These are phyloP conservation scores for Zymoseptoria ardabiliae DNA, from an alignment of 2,329 filamentous ascomycete species.

Conservation along the genomic window DNA sequence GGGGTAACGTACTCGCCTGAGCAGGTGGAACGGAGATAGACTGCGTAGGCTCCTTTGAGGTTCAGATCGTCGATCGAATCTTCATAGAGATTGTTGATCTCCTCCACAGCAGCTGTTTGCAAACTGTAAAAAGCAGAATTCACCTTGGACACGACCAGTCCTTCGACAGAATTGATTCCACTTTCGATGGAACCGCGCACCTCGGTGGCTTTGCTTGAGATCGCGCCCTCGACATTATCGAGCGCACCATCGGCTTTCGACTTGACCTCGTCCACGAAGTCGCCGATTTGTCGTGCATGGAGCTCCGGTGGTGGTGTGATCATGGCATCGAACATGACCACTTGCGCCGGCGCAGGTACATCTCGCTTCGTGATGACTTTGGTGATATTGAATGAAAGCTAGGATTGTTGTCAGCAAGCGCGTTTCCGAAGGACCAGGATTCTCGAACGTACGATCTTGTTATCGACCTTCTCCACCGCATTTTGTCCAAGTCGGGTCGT, in stretches of 20 bases:
- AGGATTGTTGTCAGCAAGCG: too few relatives aligned
- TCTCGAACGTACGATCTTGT: constrained; percentile 8
- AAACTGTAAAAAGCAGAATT: constrained; percentile 24
- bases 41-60: constrained; percentile 53
- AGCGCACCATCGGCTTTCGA: constrained; percentile 9
- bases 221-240: constrained; percentile 17
- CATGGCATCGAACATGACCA: constrained; percentile 7
- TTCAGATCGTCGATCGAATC: constrained; percentile 42
- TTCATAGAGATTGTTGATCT: constrained; percentile 31
- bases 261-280: constrained; percentile 23
- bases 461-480: constrained; percentile 25
- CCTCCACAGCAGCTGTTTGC: constrained; percentile 36
- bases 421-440: too few relatives aligned
- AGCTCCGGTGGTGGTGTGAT: constrained; percentile 14
- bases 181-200: constrained; percentile 16
- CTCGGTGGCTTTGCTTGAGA: constrained; percentile 17
- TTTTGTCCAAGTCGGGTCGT: constrained; percentile 47
- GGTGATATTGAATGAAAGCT: constrained; percentile 9
- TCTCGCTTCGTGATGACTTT: constrained; percentile 15
- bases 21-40: constrained; percentile 56
- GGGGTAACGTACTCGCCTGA: constrained; percentile 37
- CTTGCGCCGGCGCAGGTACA: constrained; percentile 6
- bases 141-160: constrained; percentile 16
- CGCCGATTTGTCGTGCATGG: constrained; percentile 16
- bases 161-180: constrained; percentile 11